Percentiles rank a stretch among this genome's conserved stretches.
These are phyloP conservation scores for Sugiyamaella neomexicana DNA, from an alignment of 1,139 yeast genomes.

Conservation along the genomic window DNA sequence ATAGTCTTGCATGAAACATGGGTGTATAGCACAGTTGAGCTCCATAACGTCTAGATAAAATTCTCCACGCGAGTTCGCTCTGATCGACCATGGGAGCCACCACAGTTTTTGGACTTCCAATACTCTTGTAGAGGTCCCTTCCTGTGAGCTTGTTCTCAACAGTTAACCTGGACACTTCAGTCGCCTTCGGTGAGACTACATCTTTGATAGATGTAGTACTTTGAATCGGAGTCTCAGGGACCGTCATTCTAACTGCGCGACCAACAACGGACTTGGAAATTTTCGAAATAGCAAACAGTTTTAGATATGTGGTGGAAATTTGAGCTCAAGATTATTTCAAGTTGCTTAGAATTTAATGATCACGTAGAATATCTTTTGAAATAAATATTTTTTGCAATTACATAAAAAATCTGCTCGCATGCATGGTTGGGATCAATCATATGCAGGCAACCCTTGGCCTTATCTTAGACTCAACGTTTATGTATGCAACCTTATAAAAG, in stretches of 20 bases:
- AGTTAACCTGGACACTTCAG: not conserved
- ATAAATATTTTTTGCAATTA: too few relatives aligned
- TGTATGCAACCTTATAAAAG: not conserved
- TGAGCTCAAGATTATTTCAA: too few relatives aligned
- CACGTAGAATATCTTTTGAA: too few relatives aligned
- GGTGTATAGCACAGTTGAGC: conserved; percentile 96
- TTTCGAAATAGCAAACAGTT: conserved; percentile 2
- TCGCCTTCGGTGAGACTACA: not conserved
- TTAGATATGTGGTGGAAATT: not conserved
- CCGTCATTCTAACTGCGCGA: conserved; percentile 5
- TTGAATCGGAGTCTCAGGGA: not conserved
- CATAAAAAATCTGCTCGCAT: not conserved
- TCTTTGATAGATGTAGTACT: not conserved
- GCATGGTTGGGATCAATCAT: not conserved
- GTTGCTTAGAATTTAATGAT: too few relatives aligned
- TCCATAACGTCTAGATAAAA: conserved; percentile 81
- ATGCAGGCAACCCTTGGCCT: not conserved
- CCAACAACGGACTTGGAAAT: conserved; percentile 3
- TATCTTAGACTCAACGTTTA: not conserved
- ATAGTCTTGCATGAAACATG: conserved; percentile 90
- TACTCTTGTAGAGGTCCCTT: conserved; percentile 62
- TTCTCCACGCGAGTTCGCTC: conserved; percentile 93
- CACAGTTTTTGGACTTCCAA: conserved; percentile 77
- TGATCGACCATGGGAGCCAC: conserved; percentile 99
- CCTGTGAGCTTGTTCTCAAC: conserved; percentile 47